Base-by-base conservation (phyloP, 768 basidiomycete species). In the Lepiota venenata region DNA sequence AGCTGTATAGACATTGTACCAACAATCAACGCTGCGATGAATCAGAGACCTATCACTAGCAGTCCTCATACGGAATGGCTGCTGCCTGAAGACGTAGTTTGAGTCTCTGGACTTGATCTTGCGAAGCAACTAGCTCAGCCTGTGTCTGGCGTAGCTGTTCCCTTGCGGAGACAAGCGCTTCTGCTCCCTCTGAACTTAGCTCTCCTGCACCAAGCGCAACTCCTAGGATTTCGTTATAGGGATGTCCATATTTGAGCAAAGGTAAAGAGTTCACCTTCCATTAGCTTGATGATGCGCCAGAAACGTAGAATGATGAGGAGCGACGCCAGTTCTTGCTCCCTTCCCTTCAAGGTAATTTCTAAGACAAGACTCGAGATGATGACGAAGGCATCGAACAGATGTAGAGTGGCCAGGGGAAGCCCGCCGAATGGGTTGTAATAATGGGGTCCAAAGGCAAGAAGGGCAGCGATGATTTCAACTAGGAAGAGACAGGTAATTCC, bases 221-320 rank as follows among this genome's bases (percentile, higher is more conserved):
- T 40, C 88, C 89, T 89, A 36, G 38, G 47, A 20, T 54, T 37
- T 50, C 57, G 58, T 35, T 42, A 42, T 16, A 44, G 15, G 54
- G 12, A 49, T 20, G 14, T 36, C 27, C 9, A 16, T 11, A 21
- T 43, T 51, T n/a, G 47, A 7, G 11, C 5, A 10, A 50, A 16
- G 39, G 40, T 10, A 43, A 48, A 29, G 14, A 20, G 16, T 35
- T 29, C 41, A 80, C 74, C 72, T 68, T 73, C 71, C 32, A 90
- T 83, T 11, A 93, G 73, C 64, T 91, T 90, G 21, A 92, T 79
- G 29, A 93, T 71, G 21, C 91, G 77, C 91, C 91, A 91, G 12
- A 93, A 66, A 67, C 91, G 90, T 25, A 93, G 71, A 16, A 87
- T 70, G 39, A 93, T 76, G 32, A 93, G 78, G 21, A 93, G 69